These are phyloP conservation scores for Paecilomyces formosus DNA, from an alignment of 2,329 filamentous ascomycete species.

Conservation along the genomic window DNA sequence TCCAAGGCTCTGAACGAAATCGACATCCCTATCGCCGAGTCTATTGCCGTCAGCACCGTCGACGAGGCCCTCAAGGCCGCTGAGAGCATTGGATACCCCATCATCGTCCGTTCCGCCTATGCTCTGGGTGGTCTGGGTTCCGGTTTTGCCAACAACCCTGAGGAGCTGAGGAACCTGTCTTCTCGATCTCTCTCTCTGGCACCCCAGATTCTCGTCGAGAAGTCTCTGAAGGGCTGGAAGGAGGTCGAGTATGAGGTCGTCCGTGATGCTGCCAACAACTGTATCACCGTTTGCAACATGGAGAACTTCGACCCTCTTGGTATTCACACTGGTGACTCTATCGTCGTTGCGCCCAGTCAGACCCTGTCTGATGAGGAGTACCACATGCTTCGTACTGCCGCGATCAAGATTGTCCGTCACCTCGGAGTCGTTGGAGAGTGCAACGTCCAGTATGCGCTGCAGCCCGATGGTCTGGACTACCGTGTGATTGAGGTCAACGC, in stretches of 20 bases:
- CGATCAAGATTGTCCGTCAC: constrained; percentile 97
- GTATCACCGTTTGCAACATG: constrained; percentile 98
- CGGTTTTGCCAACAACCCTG: constrained; percentile 87
- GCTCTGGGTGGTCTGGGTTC: constrained; percentile 93
- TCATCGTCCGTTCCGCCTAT: constrained; percentile 96
- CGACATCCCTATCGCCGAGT: constrained; percentile 93
- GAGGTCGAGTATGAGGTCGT: constrained; percentile 99
- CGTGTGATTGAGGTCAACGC: constrained; percentile 98
- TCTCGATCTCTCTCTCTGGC: constrained; percentile 88
- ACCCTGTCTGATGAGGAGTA: constrained; percentile 98
- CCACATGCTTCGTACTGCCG: constrained; percentile 95
- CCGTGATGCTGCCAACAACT: constrained; percentile 95
- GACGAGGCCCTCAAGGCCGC: constrained; percentile 90
- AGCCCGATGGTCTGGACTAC: constrained; percentile 95
- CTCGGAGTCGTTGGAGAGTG: constrained; percentile 96
- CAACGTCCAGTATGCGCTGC: constrained; percentile 95
- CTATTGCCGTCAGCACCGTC: constrained; percentile 81
- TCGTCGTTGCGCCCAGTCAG: constrained; percentile 94
- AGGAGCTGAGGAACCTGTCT: constrained; percentile 89
- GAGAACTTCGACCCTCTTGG: constrained; percentile 97
- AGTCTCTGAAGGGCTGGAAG: constrained; percentile 99
- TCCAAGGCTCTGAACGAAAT: constrained; percentile 95
- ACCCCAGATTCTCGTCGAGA: constrained; percentile 95
- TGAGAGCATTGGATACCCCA: constrained; percentile 82
- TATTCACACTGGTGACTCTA: constrained; percentile 97